These are phyloP conservation scores for Leucogyrophana mollusca DNA, from an alignment of 768 basidiomycete species.

Conservation along the genomic window DNA sequence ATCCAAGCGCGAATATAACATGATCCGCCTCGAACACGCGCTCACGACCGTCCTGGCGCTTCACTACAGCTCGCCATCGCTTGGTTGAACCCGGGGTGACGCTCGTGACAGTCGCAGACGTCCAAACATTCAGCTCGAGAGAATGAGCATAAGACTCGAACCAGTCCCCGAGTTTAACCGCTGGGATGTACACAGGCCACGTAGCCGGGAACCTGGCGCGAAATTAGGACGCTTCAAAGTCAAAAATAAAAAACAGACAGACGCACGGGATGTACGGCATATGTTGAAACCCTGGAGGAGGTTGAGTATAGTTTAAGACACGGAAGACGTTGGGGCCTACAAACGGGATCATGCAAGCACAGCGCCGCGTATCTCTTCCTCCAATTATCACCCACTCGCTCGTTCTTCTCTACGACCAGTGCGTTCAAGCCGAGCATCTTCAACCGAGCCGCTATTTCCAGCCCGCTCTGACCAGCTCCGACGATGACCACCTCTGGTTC, in stretches of 20 bases:
- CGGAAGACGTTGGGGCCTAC: constrained; percentile 38
- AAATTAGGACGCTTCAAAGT: not conserved
- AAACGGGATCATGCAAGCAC: constrained; percentile 66
- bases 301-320: constrained; percentile 1
- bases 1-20: constrained; percentile 49
- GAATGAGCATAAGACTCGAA: constrained; percentile 53
- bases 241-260: not conserved
- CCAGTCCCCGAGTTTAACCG: constrained; percentile 57
- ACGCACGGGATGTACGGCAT: constrained; percentile 53
- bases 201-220: constrained; percentile 41
- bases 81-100: constrained; percentile 8
- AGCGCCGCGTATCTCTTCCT: constrained; percentile 62
- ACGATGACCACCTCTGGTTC: constrained; percentile 57
- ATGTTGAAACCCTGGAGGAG: constrained; percentile 46
- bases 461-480: constrained; percentile 26
- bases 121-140: constrained; percentile 59
- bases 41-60: constrained; percentile 25
- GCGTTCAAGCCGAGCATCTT: constrained; percentile 45
- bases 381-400: constrained; percentile 65
- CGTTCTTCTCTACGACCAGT: constrained; percentile 64
- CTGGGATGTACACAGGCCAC: constrained; percentile 47
- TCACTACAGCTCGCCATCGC: constrained; percentile 39
- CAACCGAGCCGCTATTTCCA: constrained; percentile 14
- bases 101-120: constrained; percentile 34
- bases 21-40: constrained; percentile 41